Evolutionary conservation across 2,329 filamentous ascomycete genomes (phyloP).

Genomic region (Trichophyton schoenleinii): DNA sequence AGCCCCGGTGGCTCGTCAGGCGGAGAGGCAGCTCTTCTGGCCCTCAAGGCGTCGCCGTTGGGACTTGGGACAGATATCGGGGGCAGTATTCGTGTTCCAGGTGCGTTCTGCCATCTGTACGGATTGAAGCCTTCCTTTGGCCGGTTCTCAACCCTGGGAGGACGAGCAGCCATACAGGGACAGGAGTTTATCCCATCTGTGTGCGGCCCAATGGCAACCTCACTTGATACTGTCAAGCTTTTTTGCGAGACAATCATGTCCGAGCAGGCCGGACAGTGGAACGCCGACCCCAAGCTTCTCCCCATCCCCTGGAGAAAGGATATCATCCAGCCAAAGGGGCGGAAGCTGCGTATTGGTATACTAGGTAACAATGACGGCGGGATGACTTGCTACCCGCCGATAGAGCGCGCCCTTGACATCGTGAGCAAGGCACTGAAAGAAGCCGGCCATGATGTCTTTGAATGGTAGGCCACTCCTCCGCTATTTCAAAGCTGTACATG

Average conservation of each 20-base stretch:
- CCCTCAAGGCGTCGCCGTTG: constrained; percentile 21
- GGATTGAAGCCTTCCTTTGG: constrained; percentile 31
- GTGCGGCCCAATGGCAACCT: constrained; percentile 29
- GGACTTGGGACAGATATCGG: constrained; percentile 32
- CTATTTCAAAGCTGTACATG: constrained; percentile 6
- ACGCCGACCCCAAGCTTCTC: constrained; percentile 27
- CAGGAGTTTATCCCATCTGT: constrained; percentile 30
- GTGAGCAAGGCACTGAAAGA: constrained; percentile 23
- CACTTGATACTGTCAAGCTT: constrained; percentile 22
- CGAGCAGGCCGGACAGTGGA: constrained; percentile 24
- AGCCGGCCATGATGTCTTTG: constrained; percentile 28
- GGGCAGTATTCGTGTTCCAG: constrained; percentile 29
- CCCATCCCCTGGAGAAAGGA: constrained; percentile 28
- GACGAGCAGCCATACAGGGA: constrained; percentile 25
- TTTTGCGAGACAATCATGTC: constrained; percentile 28
- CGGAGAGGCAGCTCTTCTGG: constrained; percentile 26
- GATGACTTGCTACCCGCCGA: constrained; percentile 27
- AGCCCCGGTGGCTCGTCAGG: constrained; percentile 27
- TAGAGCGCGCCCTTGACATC: constrained; percentile 24
- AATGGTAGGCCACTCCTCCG: constrained; percentile 15
- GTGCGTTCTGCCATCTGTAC: constrained; percentile 27
- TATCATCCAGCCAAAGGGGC: constrained; percentile 23
- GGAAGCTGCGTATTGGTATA: constrained; percentile 28
- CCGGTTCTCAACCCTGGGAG: constrained; percentile 26
- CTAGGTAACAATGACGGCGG: constrained; percentile 26